These are phyloP conservation scores for Alternaria triticina DNA, from an alignment of 2,329 filamentous ascomycete species.

Conservation along the genomic window DNA sequence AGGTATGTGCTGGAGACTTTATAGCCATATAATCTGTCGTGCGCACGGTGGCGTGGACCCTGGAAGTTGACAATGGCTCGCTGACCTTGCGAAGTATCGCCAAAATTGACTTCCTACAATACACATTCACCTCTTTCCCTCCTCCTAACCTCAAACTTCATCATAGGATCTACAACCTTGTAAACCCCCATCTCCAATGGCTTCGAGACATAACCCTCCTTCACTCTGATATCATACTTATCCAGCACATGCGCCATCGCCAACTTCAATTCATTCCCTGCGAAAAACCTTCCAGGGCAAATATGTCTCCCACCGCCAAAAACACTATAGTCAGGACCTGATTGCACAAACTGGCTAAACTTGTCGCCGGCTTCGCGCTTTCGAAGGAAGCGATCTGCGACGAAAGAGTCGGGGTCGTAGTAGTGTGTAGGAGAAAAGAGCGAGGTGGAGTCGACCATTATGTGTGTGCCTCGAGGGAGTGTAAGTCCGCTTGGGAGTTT, in stretches of 20 bases:
- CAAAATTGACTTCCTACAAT: background rate
- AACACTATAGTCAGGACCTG: background rate
- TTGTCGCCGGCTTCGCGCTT: background rate
- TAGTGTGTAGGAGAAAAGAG: background rate
- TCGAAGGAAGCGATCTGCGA: background rate
- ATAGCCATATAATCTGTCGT: background rate
- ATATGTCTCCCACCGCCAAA: background rate
- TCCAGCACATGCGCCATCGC: background rate
- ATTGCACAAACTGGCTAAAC: background rate
- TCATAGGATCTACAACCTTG: background rate
- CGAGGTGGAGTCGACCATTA: background rate
- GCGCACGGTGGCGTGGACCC: background rate
- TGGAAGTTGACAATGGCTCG: background rate
- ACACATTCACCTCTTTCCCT: background rate
- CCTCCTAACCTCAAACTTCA: background rate
- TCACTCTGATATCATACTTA: background rate
- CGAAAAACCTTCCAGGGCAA: background rate
- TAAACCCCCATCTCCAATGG: background rate
- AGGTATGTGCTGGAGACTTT: background rate
- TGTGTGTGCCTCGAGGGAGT: background rate
- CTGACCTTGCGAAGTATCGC: background rate
- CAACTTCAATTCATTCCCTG: background rate
- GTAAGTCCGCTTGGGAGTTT: background rate
- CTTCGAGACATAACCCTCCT: background rate
- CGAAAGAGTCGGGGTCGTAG: background rate